Base-by-base conservation (phyloP, 2,329 filamentous ascomycete genomes). In the Apiospora phragmitis region DNA sequence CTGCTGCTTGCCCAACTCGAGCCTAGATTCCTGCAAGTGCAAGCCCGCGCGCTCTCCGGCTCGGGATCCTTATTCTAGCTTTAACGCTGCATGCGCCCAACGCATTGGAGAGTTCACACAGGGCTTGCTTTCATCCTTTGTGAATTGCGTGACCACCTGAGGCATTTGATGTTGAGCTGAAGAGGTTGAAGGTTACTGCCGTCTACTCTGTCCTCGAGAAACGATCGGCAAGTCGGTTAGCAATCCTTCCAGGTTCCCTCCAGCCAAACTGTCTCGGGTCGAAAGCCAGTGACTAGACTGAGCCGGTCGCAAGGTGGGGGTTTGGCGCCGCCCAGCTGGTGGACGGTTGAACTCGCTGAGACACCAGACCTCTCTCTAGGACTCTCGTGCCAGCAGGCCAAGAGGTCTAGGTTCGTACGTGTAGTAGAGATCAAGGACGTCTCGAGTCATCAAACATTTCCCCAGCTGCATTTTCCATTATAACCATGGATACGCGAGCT, bases 61-160 rank as follows among this genome's bases (percentile, higher is more conserved):
- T 59, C 29, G 26, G 29, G 29, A n/a, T 29, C 29, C 16, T 16
- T 41, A 38, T 62, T 62, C 55, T 38, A 38, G 55, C 55, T 38
- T 62, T 62, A 62, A 62, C 55, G 55, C 55, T 24, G 55, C 55
- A 62, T 38, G 55, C 55, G 55, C 55, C 55, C 55, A 38, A 62
- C 2, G 55, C 11, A 35, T 38, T 38, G 55, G 32, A 62, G 32
- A 62, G 55, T 62, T 62, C 55, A 38, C 18, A 32, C 26, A 9
- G 3, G 38, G 32, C 9, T 21, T 7, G 3, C 32, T 35, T 62
- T 21, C 51, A 5, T 35, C 55, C 32, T 21, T 16, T 6, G n/a
- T 18, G 26, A 18, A n/a, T n/a, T n/a, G n/a, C n/a, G n/a, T n/a
- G n/a, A n/a, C n/a, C n/a, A n/a, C n/a, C n/a, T n/a, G n/a, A n/a